Evolutionary conservation across 257 asterid genomes (phyloP).

Genomic region (Rhazya stricta): DNA sequence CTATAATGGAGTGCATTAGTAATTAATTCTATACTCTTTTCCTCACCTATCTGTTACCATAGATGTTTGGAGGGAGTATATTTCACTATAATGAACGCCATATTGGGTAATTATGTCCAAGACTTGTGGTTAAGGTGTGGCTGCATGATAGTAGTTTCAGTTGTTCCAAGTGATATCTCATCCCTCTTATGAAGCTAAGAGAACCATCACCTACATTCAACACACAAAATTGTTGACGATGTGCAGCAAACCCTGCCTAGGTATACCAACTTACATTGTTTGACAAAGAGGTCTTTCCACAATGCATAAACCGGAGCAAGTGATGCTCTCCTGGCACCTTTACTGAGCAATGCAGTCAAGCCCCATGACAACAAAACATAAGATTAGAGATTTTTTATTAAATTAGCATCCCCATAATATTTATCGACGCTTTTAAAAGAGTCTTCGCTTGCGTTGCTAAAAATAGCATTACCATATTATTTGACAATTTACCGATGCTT

Average conservation of each 20-base stretch:
- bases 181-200: background rate
- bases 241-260: background rate
- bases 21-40: background rate
- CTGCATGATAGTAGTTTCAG: background rate
- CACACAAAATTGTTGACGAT: background rate
- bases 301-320: slow-evolving; percentile 87
- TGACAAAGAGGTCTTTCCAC: slow-evolving; percentile 87
- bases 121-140: background rate
- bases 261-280: slow-evolving; percentile 56
- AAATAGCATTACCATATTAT: too few species aligned
- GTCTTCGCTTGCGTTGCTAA: too few species aligned
- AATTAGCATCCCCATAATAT: too few species aligned
- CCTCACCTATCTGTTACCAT: background rate
- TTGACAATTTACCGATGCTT: too few species aligned
- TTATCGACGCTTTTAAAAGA: too few species aligned
- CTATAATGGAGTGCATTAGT: background rate
- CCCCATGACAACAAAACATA: too few species aligned
- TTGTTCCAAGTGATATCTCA: background rate
- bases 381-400: too few species aligned
- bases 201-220: background rate
- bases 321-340: slow-evolving; percentile 81
- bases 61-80: background rate
- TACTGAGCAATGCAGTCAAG: slow-evolving; percentile 81
- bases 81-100: background rate
- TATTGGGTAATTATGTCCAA: background rate